Conservation (phyloP, 75 land plant species). For the Pinus taeda region DNA sequence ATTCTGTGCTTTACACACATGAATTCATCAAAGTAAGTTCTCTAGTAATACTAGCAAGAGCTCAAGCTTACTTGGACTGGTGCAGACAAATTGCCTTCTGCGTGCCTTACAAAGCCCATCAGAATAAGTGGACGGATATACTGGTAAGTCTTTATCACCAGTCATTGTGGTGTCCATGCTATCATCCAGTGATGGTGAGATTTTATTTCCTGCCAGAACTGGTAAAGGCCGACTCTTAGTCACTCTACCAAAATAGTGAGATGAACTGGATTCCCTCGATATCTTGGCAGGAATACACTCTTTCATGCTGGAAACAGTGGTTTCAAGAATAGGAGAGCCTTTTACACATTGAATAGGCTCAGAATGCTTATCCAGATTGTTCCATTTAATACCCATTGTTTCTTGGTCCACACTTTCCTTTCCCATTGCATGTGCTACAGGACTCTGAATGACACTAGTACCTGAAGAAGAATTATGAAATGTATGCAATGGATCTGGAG, state of each 20-base stretch:
- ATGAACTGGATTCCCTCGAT: not conserved
- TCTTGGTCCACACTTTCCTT: not conserved
- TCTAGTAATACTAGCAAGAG: not conserved
- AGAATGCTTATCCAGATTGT: conserved; percentile 6
- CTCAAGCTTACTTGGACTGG: not conserved
- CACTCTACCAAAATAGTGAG: not conserved
- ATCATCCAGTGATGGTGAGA: not conserved
- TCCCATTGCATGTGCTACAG: conserved; percentile 46
- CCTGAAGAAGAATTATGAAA: conserved; percentile 66
- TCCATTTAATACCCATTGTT: conserved; percentile 1
- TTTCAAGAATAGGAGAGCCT: not conserved
- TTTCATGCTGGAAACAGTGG: not conserved
- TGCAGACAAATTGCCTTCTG: not conserved
- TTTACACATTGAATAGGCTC: not conserved
- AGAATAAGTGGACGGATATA: not conserved
- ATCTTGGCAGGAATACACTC: conserved; percentile 4
- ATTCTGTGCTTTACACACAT: not conserved
- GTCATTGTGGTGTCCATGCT: not conserved
- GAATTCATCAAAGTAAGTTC: not conserved
- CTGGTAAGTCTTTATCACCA: conserved; percentile 4
- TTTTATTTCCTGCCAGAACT: not conserved
- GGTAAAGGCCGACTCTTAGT: not conserved
- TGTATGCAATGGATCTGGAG: conserved; percentile 83
- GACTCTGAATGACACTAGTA: conserved; percentile 63
- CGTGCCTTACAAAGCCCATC: not conserved